Percentiles rank a stretch among this genome's conserved stretches.
Evolutionary conservation across 106 monocot genomes (phyloP).

Genomic region (Platanthera zijinensis): DNA sequence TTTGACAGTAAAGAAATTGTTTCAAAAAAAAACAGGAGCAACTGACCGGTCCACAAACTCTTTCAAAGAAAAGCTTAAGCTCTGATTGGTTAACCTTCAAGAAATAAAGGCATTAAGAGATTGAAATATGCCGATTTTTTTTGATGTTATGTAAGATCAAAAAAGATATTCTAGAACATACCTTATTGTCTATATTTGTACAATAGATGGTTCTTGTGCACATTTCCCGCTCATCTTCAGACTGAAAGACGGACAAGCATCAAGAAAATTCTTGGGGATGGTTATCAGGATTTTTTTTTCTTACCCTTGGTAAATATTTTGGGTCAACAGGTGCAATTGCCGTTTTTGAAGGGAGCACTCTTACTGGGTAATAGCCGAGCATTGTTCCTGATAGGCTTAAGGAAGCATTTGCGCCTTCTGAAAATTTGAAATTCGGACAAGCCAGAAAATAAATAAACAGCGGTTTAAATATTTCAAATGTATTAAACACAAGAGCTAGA

Average conservation of each 20-base stretch:
- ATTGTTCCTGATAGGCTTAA: constrained; percentile 33
- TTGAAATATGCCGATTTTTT: background rate
- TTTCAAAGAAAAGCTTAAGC: constrained; percentile 38
- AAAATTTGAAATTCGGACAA: background rate
- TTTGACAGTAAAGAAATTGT: background rate
- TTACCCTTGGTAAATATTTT: constrained; percentile 33
- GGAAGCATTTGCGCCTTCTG: constrained; percentile 40
- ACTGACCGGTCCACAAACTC: constrained; percentile 34
- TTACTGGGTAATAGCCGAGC: constrained; percentile 46
- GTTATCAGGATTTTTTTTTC: background rate
- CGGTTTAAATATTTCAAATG: background rate
- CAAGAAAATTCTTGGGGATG: background rate
- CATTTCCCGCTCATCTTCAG: constrained; percentile 44
- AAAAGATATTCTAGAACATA: constrained; percentile 3
- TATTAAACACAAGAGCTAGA: background rate
- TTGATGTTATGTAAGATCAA: background rate
- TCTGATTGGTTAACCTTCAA: constrained; percentile 31
- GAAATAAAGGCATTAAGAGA: background rate
- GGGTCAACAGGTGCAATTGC: constrained; percentile 43
- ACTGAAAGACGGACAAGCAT: constrained; percentile 10
- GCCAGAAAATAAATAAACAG: background rate
- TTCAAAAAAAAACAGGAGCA: background rate
- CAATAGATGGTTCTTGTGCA: constrained; percentile 43
- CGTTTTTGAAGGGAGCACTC: constrained; percentile 48
- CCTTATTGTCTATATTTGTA: constrained; percentile 53